Evolutionary conservation across 495 filamentous ascomycete species (phyloP), one percentile per base, ranked within the genome.

Genomic region (Penicillium pancosmium): DNA sequence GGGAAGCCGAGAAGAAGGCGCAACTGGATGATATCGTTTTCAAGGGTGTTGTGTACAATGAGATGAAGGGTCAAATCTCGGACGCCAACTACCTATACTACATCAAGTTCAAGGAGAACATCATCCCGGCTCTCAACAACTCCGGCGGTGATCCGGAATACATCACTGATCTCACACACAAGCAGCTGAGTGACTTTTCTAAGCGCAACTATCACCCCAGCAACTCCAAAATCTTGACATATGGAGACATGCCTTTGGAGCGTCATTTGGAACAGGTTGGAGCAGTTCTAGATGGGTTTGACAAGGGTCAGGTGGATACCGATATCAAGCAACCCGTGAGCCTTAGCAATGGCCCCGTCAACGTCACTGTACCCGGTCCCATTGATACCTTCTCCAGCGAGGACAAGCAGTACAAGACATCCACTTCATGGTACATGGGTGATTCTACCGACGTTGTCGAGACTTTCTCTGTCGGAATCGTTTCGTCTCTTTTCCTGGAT

Each of bases 41-140:
- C 80, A 98, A 98, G 71, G 94, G 94, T 21, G 94, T 98, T 11
- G 94, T 98, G 21, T 98, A 98, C 74, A 98, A 98, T 68, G 94
- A 98, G 76, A 98, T 98, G 94, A 98, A 98, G 74, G 94, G 94
- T 0, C 92, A 97, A 68, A 96, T 98, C 85, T 98, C 94, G 8
- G 94, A 98, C 72, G 91, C 94, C 13, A 91, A 91, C 65, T 98
- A 98, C 71, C 81, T 98, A 3, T 98, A 88, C 76, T 97, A 96
- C 64, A 94, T 97, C 59, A 80, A 86, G 52, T 98, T 95, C 68
- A 91, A 94, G 68, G 91, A 98, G 60, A 91, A 93, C 72, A 91
- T 98, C 19, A 92, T 94, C 68, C 94, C 94, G 0, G 84, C 87
- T 13, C 88, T 98, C 62, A 88, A 98, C 73, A 97, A 98, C 76